phyloP scores from a whole-genome alignment of 345 rosid species.

The Citrus trifoliata region DNA sequence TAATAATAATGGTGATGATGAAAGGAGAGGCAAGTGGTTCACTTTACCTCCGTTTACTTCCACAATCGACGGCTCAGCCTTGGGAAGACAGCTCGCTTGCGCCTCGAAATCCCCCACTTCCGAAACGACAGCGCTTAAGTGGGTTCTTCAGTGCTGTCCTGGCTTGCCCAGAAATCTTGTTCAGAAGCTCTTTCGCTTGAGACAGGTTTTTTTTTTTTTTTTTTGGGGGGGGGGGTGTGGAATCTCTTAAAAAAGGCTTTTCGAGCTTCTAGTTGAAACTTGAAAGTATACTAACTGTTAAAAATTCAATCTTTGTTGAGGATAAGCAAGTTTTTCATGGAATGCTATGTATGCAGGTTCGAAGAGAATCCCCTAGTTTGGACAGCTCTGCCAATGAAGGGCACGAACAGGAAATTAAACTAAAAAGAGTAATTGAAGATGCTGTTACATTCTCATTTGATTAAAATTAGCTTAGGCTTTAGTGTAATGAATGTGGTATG shows the following conservation, averaged over 20 bases:
- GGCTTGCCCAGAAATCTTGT: constrained; percentile 79
- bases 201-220: constrained; percentile 52
- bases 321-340: background rate
- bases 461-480: background rate
- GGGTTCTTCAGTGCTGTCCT: constrained; percentile 84
- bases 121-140: constrained; percentile 68
- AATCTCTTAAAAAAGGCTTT: background rate
- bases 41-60: constrained; percentile 64
- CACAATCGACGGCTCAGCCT: constrained; percentile 33
- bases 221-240: fast-evolving
- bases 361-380: constrained; percentile 40
- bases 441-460: background rate
- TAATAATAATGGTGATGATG: background rate
- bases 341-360: constrained; percentile 44
- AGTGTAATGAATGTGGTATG: background rate
- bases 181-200: constrained; percentile 81
- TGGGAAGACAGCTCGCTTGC: constrained; percentile 46
- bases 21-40: constrained; percentile 52
- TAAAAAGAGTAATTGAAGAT: constrained; percentile 54
- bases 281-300: background rate
- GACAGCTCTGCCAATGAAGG: constrained; percentile 25
- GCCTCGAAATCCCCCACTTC: constrained; percentile 14
- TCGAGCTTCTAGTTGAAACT: too few species aligned
- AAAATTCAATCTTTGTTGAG: background rate
- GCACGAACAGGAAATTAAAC: constrained; percentile 32